Percentiles rank a stretch among this genome's conserved stretches.
These are phyloP conservation scores for Hypoxylon sp. DNA, from an alignment of 2,329 filamentous ascomycete species.

Conservation along the genomic window DNA sequence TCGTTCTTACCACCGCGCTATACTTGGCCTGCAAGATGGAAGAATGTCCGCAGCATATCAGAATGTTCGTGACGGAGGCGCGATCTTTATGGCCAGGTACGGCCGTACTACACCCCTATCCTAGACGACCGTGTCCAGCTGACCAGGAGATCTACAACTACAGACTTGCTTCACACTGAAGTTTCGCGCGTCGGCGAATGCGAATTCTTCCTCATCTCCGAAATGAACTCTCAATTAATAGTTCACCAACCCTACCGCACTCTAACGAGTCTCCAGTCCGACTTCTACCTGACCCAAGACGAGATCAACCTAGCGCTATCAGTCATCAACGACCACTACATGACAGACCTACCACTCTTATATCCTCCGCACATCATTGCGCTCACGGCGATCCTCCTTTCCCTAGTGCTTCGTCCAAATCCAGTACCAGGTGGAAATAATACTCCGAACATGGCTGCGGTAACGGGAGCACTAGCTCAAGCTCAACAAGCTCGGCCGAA, in stretches of 20 bases:
- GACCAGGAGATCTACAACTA: conserved; percentile 20
- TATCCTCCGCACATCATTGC: conserved; percentile 90
- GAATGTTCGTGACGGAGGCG: conserved; percentile 89
- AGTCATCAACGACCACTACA: conserved; percentile 92
- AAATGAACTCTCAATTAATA: conserved; percentile 91
- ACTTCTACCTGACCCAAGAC: conserved; percentile 81
- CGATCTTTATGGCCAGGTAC: conserved; percentile 84
- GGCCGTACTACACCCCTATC: conserved; percentile 36
- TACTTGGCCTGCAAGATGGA: conserved; percentile 99
- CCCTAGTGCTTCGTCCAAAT: conserved; percentile 82
- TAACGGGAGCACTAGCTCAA: conserved; percentile 65
- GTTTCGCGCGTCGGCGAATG: conserved; percentile 90
- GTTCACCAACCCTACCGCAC: conserved; percentile 92
- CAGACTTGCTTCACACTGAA: conserved; percentile 78
- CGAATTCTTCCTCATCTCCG: conserved; percentile 92
- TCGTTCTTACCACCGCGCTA: conserved; percentile 91
- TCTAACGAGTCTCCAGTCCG: conserved; percentile 77
- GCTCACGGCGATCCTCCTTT: conserved; percentile 87
- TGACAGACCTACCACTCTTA: conserved; percentile 90
- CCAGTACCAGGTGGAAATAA: conserved; percentile 49
- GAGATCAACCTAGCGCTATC: conserved; percentile 84
- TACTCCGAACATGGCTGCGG: conserved; percentile 64
- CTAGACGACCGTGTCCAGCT: conserved; percentile 17
- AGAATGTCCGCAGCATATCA: conserved; percentile 95
- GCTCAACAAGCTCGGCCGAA: conserved; percentile 56